Evolutionary conservation across 2,329 filamentous ascomycete genomes (phyloP), one percentile per base, ranked within the genome.

Genomic region (Acarospora socialis): DNA sequence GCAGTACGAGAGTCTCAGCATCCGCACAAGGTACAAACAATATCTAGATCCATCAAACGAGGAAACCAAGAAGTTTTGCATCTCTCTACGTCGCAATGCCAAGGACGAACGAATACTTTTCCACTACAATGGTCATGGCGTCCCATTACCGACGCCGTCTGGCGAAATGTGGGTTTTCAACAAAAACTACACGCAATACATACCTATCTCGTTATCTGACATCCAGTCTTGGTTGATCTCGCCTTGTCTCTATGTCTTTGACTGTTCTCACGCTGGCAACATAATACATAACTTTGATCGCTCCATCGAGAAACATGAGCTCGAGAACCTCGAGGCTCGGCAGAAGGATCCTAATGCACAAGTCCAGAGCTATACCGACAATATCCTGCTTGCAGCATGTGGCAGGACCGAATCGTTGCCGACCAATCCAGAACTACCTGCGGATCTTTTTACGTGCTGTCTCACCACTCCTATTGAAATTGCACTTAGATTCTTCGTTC

Each of bases 81-180:
- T 83, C 32, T 92, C 83, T 0, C 63, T 95, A 18, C 73, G 90
- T 19, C 71, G 84, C 40, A 94, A 92, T 50, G 87, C 90, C 29
- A 93, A 94, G 55, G 86, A 94, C 36, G 90, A 98, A 60, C 70
- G 90, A 30, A 83, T 98, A 2, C 63, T 98, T n/a, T 82, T 98
- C 47, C 90, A 98, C 53, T 98, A 98, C 65, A 98, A 98, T 47
- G 90, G 90, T 10, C 90, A 98, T 54, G 90, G 90, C 28, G 90
- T 98, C 7, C 90, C 90, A 1, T 83, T 94, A 49, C 90, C 90
- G 3, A 98, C 90, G 1, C 75, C 81, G 3, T 94, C 87, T 4
- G 90, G 90, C 9, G 90, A 98, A 55, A 92, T 98, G 13, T 98
- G 90, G 90, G 92, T 95, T 4, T 98, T 98, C 56, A 98, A 98